Base-by-base conservation (phyloP, 1,139 yeast genomes). In the Saccharomyces hybrid region DNA sequence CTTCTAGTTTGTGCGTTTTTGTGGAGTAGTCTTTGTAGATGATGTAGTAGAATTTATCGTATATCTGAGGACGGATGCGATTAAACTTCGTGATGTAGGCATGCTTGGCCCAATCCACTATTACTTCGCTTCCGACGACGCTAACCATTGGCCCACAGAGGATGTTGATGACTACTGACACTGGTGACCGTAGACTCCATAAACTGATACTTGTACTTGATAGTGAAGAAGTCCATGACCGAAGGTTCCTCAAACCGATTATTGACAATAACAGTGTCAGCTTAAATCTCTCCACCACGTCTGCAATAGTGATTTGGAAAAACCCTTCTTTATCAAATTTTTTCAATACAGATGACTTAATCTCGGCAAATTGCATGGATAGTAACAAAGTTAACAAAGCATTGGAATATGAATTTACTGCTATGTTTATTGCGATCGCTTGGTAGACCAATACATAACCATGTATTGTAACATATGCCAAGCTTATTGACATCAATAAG, bases 21-120 rank as follows among this genome's bases (percentile, higher is more conserved):
- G 57, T 55, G 41, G 57, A 46, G 52, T 60, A 63, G 59, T 62
- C 63, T 60, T 61, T 50, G 55, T 63, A 55, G 57, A 63, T 25
- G 67, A 68, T 61, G 70, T 77, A 61, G 74, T 75, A 59, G 66
- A 83, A 93, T 58, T 85, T 84, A 19, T 75, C 72, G 69, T 91
- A 93, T 3, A 91, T 80, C 46, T 79, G 70, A 0, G 97, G 96
- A 55, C 82, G 76, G 51, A 93, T 78, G 60, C 84, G 80, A 73
- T 93, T 93, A 74, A 91, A 91, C 66, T 89, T 88, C 38, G 86
- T 78, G 56, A 91, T 84, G 66, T 88, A 91, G 28, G 96, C 84
- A 69, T 93, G 98, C 69, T 93, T 93, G 53, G 91, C 73, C 97
- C 98, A 91, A 70, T 93, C 99, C 1, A 93, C 98, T 26, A 87